Conservation (phyloP, 805 yeast species). For the Wickerhamomyces silvicola region DNA sequence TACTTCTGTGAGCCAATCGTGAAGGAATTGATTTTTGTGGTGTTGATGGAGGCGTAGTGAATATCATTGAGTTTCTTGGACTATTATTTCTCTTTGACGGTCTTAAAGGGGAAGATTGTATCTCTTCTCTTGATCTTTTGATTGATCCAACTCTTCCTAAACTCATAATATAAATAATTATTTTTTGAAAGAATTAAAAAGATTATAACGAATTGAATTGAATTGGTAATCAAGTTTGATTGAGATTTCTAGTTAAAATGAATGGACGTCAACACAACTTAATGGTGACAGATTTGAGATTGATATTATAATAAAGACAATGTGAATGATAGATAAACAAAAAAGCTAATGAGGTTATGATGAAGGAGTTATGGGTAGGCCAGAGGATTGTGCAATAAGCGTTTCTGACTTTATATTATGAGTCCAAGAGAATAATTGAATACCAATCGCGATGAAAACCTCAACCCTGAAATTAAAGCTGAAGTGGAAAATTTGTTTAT, state of each 20-base stretch:
- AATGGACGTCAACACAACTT: constrained; percentile 27
- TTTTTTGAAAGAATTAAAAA: not conserved
- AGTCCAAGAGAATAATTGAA: no score
- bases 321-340: not conserved
- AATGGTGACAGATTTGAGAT: constrained; percentile 24
- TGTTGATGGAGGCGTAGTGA: constrained; percentile 10
- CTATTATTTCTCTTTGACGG: constrained; percentile 14
- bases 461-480: no score
- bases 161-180: constrained; percentile 3
- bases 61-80: constrained; percentile 8
- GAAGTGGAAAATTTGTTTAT: no score
- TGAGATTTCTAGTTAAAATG: constrained; percentile 12
- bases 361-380: constrained; percentile 2
- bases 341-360: not conserved
- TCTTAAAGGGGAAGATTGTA: constrained; percentile 5
- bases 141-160: constrained; percentile 8
- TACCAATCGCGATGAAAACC: no score
- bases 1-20: constrained; percentile 4
- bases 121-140: constrained; percentile 20
- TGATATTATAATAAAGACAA: not conserved
- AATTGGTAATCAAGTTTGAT: constrained; percentile 4
- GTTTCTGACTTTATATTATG: not conserved
- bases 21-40: constrained; percentile 6
- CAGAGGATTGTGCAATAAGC: not conserved
- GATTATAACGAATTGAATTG: not conserved